Base-by-base conservation (phyloP, 257 asterid species). In the Fraxinus quadrangulata region DNA sequence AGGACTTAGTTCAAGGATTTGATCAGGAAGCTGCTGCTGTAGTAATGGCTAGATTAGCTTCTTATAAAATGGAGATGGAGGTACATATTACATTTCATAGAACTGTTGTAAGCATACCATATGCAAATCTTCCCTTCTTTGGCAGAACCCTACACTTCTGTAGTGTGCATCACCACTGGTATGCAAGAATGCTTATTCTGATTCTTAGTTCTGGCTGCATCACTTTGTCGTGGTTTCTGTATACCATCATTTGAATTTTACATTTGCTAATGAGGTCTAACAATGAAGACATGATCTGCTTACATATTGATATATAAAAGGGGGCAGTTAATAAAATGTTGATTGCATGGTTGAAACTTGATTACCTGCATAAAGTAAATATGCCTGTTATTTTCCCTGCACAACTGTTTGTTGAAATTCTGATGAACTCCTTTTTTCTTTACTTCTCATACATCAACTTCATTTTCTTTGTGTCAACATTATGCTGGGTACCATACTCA, bases 1-100 rank as follows among this genome's bases (percentile, higher is more conserved):
- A 95, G 97, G 99, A 90, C 76, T 83, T 96, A 77, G 87, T 92
- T 84, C 97, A 89, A 81, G 99, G 99, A 82, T 96, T 96, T 86
- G 99, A 96, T 86, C 98, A 96, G 84, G 99, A 96, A 84, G 90
- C 87, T 81, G 98, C 98, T 86, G 97, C 99, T 36, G 99, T 96
- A 23, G 96, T 89, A 24, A 81, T 94, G 89, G 98, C 97, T 82
- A 94, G 99, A 89, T 86, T 89, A 67, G 95, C 93, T 79, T 96
- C 99, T 75, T 82, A 90, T 84, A 96, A 96, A 86, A 96, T 96
- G 99, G 99, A 93, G 83, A 83, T 76, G 79, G 99, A 96, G 99
- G 99, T 96, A 91, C 0, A 12, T 72, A 23, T 67, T 10, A 5
- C 26, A 36, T 39, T 72, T 72, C 56, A 24, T 75, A n/a, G 45